A percentile compares a stretch with the other conserved stretches of the same genome.
These are phyloP conservation scores for Paraphoma sp. DNA, from an alignment of 2,329 filamentous ascomycete species.

Conservation along the genomic window DNA sequence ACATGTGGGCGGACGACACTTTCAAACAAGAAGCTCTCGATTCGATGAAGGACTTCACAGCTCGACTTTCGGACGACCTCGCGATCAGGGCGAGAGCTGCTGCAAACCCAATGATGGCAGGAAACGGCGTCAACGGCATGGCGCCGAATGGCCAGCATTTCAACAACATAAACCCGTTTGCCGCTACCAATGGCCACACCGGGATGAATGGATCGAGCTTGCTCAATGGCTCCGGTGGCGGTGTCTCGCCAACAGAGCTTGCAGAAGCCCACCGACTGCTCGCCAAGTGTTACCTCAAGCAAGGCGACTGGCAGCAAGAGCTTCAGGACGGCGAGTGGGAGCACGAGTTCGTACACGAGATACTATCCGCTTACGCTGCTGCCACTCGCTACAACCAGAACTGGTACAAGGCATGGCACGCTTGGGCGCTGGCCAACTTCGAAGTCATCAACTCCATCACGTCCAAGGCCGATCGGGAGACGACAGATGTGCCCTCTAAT, in stretches of 20 bases:
- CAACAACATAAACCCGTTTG: constrained; percentile 45
- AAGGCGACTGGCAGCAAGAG: constrained; percentile 93
- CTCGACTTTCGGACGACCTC: constrained; percentile 66
- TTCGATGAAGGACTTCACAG: constrained; percentile 68
- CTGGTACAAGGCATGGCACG: constrained; percentile 99
- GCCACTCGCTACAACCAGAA: constrained; percentile 93
- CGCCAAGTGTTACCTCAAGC: constrained; percentile 93
- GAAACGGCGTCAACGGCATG: constrained; percentile 50
- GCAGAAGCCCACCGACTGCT: constrained; percentile 73
- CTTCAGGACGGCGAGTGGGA: constrained; percentile 90
- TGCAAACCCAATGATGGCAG: constrained; percentile 44
- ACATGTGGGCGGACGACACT: constrained; percentile 80
- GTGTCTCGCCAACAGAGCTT: constrained; percentile 46
- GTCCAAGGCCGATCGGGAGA: constrained; percentile 68
- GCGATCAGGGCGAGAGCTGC: constrained; percentile 46
- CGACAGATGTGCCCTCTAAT: constrained; percentile 65
- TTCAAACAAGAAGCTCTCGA: constrained; percentile 55
- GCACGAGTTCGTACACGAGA: constrained; percentile 82
- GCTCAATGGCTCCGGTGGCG: constrained; percentile 41
- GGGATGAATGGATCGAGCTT: constrained; percentile 49
- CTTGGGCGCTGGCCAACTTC: constrained; percentile 97
- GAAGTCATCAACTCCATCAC: constrained; percentile 90
- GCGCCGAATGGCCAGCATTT: constrained; percentile 49
- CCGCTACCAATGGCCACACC: constrained; percentile 58
- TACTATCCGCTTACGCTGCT: constrained; percentile 86